A percentile compares a stretch with the other conserved stretches of the same genome.
Conservation (phyloP, 2,329 filamentous ascomycete genomes). For the Penicillium concentricum region DNA sequence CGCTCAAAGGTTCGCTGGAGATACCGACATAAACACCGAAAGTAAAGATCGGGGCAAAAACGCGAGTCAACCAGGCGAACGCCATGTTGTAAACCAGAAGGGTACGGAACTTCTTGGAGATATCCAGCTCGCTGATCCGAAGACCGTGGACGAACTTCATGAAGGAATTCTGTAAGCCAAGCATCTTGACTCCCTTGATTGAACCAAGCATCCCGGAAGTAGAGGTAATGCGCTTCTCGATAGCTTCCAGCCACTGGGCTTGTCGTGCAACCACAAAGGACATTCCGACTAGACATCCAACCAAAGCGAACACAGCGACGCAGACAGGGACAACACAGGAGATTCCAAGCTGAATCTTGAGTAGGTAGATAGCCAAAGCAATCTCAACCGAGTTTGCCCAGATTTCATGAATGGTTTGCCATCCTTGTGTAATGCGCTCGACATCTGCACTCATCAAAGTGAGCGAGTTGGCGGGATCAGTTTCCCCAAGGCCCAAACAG, state of each 20-base stretch:
- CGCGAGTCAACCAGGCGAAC: conserved; percentile 41
- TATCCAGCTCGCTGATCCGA: conserved; percentile 41
- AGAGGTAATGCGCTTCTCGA: conserved; percentile 50
- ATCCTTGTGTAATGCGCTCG: conserved; percentile 44
- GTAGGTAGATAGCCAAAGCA: conserved; percentile 46
- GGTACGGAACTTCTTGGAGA: conserved; percentile 44
- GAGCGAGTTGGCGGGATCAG: conserved; percentile 39
- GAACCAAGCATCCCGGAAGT: conserved; percentile 50
- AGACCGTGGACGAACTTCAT: conserved; percentile 40
- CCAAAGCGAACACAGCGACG: conserved; percentile 42
- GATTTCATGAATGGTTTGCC: conserved; percentile 45
- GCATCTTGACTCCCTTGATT: conserved; percentile 55
- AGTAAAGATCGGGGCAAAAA: conserved; percentile 47
- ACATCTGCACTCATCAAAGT: conserved; percentile 50
- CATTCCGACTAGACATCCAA: conserved; percentile 36
- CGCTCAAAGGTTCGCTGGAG: conserved; percentile 41
- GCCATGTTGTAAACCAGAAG: conserved; percentile 44
- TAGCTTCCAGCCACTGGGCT: conserved; percentile 51
- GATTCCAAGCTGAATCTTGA: conserved; percentile 43
- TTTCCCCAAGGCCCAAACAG: conserved; percentile 32
- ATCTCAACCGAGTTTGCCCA: conserved; percentile 49
- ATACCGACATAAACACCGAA: conserved; percentile 47
- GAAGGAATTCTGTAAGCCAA: conserved; percentile 46
- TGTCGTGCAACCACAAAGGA: conserved; percentile 42
- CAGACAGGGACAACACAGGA: conserved; percentile 48